Base-by-base conservation (phyloP, 1,139 yeast genomes). In the Kodamaea suecica region DNA sequence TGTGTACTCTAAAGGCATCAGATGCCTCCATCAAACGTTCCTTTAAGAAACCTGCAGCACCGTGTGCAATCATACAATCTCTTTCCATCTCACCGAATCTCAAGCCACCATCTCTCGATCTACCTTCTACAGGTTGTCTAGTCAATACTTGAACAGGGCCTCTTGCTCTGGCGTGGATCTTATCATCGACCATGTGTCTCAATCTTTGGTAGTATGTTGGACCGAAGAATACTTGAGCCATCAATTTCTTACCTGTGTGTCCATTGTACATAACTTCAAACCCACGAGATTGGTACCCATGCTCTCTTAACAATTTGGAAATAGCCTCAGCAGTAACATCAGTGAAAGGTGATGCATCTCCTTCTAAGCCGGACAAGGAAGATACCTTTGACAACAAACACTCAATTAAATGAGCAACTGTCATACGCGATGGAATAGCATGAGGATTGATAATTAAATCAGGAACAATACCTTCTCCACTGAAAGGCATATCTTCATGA, bases 51-150 rank as follows among this genome's bases (percentile, higher is more conserved):
- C 97, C 95, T 2, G 98, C 97, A 2, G 97, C 97, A 60, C 98
- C 98, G 61, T 92, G 97, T 4, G 98, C 98, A 73, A 92, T 92
- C 95, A 94, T 92, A 84, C 98, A 92, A 73, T 94, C 98, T 73
- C 98, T 87, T 67, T 92, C 99, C 99, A 92, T 92, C 69, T 92
- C 99, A 58, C 99, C 99, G 77, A 92, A 94, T 66, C 99, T 88
- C 61, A 92, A 73, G 50, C 99, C 99, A 78, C 99, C 99, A 66
- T 92, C 98, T 69, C 98, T 80, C 16, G 97, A 90, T 67, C 98
- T 81, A 80, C 99, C 99, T 66, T 94, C 99, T 40, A 92, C 97
- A 6, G 99, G 99, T 63, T 92, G 99, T 66, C 98, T 84, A 5
- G 99, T 92, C 61, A 92, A 73, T 38, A 92, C 95, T 71, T 92